Evolutionary conservation across 768 basidiomycete genomes (phyloP).

Genomic region (Kwoniella europaea): DNA sequence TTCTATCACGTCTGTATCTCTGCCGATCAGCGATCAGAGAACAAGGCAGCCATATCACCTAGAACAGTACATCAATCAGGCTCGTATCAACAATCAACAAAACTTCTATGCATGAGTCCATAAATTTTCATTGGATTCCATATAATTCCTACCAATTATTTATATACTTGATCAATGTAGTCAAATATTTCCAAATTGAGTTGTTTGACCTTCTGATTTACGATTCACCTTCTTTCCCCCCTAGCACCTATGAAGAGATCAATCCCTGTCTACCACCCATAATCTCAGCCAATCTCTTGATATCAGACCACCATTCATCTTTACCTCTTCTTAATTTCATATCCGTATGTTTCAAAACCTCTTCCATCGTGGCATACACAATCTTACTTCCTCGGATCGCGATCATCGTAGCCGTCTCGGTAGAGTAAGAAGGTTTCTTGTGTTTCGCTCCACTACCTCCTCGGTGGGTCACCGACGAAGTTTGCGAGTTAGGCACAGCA

Average conservation of each 20-base stretch:
- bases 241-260: slow-evolving; percentile 11
- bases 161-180: no score
- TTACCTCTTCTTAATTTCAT: slow-evolving; percentile 86
- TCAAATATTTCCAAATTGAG: no score
- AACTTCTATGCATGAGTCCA: background rate
- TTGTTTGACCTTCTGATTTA: no score
- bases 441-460: slow-evolving; percentile 59
- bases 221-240: background rate
- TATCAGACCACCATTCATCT: slow-evolving; percentile 74
- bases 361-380: slow-evolving; percentile 79
- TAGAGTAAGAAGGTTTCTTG: slow-evolving; percentile 31
- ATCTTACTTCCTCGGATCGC: slow-evolving; percentile 83
- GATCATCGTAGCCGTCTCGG: slow-evolving; percentile 74
- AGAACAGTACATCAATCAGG: background rate
- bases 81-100: background rate
- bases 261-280: slow-evolving; percentile 62
- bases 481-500: slow-evolving; percentile 65
- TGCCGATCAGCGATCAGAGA: background rate
- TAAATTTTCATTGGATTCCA: background rate
- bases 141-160: no score
- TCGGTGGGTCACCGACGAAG: slow-evolving; percentile 57
- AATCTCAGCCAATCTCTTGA: slow-evolving; percentile 73
- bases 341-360: slow-evolving; percentile 85
- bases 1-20: background rate
- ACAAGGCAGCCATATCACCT: background rate